Conservation (phyloP, 352 stramenopile species). For the Globisporangium nodosum region DNA sequence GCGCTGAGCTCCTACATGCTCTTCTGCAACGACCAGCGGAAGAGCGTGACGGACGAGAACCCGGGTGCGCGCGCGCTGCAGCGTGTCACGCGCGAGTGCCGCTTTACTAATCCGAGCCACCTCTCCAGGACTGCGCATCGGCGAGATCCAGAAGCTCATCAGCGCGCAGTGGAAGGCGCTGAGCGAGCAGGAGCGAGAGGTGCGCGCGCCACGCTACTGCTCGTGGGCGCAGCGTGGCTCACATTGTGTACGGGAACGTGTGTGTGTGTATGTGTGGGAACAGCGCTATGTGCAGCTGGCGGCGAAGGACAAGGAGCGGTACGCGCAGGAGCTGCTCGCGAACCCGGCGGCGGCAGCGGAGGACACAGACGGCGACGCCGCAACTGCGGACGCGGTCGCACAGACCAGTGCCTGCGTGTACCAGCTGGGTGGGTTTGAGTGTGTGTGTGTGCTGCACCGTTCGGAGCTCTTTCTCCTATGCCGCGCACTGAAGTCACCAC, state of each 20-base stretch:
- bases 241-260: neutral
- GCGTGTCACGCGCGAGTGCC: too few relatives aligned
- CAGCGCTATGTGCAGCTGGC: conserved; percentile 80
- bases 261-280: neutral
- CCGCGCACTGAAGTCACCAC: neutral
- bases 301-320: conserved; percentile 82
- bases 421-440: conserved; percentile 25
- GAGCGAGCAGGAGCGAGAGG: conserved; percentile 74
- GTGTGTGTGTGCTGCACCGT: neutral
- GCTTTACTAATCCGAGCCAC: neutral
- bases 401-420: conserved; percentile 47
- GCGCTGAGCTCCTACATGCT: conserved; percentile 82
- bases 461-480: conserved; percentile 17
- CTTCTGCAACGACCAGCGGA: conserved; percentile 77
- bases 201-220: conserved; percentile 5
- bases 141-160: conserved; percentile 87
- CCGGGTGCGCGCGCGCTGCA: conserved; percentile 22
- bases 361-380: conserved; percentile 25
- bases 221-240: neutral
- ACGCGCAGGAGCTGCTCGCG: conserved; percentile 66
- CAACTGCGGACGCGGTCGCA: conserved; percentile 19
- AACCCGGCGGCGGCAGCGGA: conserved; percentile 60
- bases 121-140: conserved; percentile 38
- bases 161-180: conserved; percentile 89
- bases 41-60: conserved; percentile 57